Evolutionary conservation across 2,329 filamentous ascomycete genomes (phyloP).

Genomic region (Grosmannia huntii): DNA sequence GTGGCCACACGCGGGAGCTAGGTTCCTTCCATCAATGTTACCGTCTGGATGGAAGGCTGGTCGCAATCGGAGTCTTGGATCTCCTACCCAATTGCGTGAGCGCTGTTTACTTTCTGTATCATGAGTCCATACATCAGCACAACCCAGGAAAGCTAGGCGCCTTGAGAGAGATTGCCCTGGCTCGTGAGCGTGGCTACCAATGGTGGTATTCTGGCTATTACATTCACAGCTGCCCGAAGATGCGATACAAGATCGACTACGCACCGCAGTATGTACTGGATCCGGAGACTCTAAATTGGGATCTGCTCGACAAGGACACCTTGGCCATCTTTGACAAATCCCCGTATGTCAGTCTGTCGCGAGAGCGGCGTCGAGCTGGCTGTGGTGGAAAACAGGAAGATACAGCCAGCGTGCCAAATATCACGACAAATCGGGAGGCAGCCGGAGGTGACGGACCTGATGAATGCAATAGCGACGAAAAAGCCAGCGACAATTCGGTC

Average conservation of each 20-base stretch:
- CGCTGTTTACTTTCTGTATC: slow-evolving; percentile 73
- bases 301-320: slow-evolving; percentile 39
- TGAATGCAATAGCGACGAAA: background rate
- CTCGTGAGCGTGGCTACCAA: slow-evolving; percentile 53
- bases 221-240: slow-evolving; percentile 69
- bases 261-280: slow-evolving; percentile 62
- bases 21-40: slow-evolving; percentile 78
- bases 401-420: background rate
- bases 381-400: slow-evolving; percentile 10
- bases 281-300: slow-evolving; percentile 51
- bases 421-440: background rate
- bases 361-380: slow-evolving; percentile 13
- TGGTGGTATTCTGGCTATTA: slow-evolving; percentile 78
- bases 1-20: slow-evolving; percentile 41
- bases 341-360: slow-evolving; percentile 39
- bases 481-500: background rate
- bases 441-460: background rate
- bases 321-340: slow-evolving; percentile 38
- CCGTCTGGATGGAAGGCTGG: slow-evolving; percentile 59
- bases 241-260: slow-evolving; percentile 77
- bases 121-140: slow-evolving; percentile 58
- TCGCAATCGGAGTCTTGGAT: slow-evolving; percentile 67
- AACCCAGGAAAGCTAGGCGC: slow-evolving; percentile 66
- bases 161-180: slow-evolving; percentile 58
- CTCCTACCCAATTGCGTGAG: slow-evolving; percentile 65